These are phyloP conservation scores for Fraxinus sp. DNA, from an alignment of 305 asterid species.

Conservation along the genomic window DNA sequence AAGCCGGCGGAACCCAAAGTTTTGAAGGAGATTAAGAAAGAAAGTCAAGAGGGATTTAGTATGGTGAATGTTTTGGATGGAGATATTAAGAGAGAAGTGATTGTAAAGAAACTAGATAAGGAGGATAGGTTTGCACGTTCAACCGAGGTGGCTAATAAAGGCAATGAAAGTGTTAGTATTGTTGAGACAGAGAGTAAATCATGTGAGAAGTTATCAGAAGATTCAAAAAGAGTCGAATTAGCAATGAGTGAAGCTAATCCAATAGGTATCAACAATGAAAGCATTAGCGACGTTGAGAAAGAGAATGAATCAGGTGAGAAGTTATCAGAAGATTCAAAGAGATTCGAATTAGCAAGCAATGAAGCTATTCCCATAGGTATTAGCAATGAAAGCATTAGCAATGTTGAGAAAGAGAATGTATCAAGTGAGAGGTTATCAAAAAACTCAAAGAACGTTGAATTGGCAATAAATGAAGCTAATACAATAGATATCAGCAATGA, in stretches of 20 bases:
- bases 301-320: constrained; percentile 18
- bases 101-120: constrained; percentile 27
- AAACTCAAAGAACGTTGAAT: neutral
- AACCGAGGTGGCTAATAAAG: constrained; percentile 27
- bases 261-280: neutral
- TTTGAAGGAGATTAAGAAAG: constrained; percentile 29
- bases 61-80: constrained; percentile 37
- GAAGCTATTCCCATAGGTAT: neutral
- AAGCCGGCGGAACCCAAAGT: constrained; percentile 36
- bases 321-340: constrained; percentile 5
- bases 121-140: constrained; percentile 19
- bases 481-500: neutral
- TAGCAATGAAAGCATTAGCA: neutral
- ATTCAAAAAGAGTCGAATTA: constrained; percentile 7
- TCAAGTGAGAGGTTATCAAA: constrained; percentile 15
- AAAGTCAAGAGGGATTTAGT: constrained; percentile 26
- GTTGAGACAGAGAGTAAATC: constrained; percentile 17
- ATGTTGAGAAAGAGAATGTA: constrained; percentile 19
- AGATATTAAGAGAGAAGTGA: constrained; percentile 31
- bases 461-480: neutral
- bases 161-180: neutral
- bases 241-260: neutral
- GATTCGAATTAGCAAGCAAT: neutral
- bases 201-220: constrained; percentile 14
- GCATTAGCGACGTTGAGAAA: constrained; percentile 11